A percentile compares a stretch with the other conserved stretches of the same genome.
phyloP scores from a whole-genome alignment of 176 grass and related monocot genomes.

The Bolboschoenus planiculmis region DNA sequence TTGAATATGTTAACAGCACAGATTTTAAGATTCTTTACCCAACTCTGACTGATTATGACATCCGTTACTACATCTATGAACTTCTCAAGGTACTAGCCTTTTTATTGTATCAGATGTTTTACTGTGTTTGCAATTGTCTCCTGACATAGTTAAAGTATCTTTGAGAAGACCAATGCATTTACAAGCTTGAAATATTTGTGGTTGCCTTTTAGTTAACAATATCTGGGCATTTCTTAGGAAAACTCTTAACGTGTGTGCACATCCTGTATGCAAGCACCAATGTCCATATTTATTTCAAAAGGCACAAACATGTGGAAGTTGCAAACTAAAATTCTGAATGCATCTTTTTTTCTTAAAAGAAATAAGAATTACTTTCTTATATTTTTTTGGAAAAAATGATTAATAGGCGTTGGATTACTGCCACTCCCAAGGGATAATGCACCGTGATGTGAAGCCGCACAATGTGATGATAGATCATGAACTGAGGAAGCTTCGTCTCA shows the following conservation, averaged over 20 bases:
- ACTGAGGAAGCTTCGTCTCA: constrained; percentile 59
- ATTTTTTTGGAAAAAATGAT: background rate
- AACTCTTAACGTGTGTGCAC: background rate
- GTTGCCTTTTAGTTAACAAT: background rate
- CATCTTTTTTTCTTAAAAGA: background rate
- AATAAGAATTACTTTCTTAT: background rate
- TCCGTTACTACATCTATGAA: constrained; percentile 77
- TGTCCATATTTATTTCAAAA: background rate
- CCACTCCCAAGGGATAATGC: constrained; percentile 81
- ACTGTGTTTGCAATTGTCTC: background rate
- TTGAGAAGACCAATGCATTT: background rate
- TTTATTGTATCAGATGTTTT: background rate
- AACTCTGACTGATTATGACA: constrained; percentile 75
- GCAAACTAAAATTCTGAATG: background rate
- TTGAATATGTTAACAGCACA: constrained; percentile 70
- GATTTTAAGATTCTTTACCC: constrained; percentile 76
- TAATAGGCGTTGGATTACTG: constrained; percentile 64
- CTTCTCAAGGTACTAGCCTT: constrained; percentile 55
- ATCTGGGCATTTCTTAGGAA: background rate
- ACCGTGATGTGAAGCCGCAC: constrained; percentile 74
- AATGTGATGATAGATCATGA: constrained; percentile 86
- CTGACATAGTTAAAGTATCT: background rate
- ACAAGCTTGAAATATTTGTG: background rate
- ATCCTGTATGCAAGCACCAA: background rate
- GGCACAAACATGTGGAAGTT: background rate